Percentiles rank a stretch among this genome's conserved stretches.
These are phyloP conservation scores for Stachybotrys elegans DNA, from an alignment of 2,329 filamentous ascomycete species.

Conservation along the genomic window DNA sequence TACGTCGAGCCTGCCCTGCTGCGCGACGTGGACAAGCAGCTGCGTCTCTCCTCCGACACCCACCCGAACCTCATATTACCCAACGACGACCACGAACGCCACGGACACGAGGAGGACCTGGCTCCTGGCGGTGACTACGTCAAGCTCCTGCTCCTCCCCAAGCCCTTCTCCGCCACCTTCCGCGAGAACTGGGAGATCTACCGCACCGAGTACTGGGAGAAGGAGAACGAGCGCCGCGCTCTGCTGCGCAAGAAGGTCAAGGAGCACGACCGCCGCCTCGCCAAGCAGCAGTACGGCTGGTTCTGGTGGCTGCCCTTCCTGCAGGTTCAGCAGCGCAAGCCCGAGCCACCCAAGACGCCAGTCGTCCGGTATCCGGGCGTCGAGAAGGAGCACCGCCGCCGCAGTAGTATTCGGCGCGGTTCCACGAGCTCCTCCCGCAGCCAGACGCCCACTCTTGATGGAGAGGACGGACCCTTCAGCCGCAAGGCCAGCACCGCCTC, in stretches of 20 bases:
- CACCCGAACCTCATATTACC: slow-evolving; percentile 38
- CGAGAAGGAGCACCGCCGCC: slow-evolving; percentile 41
- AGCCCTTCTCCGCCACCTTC: slow-evolving; percentile 92
- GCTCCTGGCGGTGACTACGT: slow-evolving; percentile 87
- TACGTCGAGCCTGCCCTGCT: slow-evolving; percentile 64
- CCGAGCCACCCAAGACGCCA: slow-evolving; percentile 31
- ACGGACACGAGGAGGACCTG: slow-evolving; percentile 82
- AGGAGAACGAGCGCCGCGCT: slow-evolving; percentile 84
- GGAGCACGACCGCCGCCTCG: slow-evolving; percentile 61
- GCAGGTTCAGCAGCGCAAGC: slow-evolving; percentile 26
- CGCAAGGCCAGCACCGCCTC: slow-evolving; percentile 43
- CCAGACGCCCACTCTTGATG: slow-evolving; percentile 43
- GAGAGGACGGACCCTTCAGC: slow-evolving; percentile 32
- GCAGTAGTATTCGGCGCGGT: slow-evolving; percentile 46
- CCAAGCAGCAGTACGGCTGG: slow-evolving; percentile 65
- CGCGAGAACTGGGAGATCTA: slow-evolving; percentile 97
- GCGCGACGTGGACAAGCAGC: slow-evolving; percentile 55
- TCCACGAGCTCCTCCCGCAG: slow-evolving; percentile 48
- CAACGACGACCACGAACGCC: slow-evolving; percentile 53
- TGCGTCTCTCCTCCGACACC: slow-evolving; percentile 40
- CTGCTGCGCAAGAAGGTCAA: slow-evolving; percentile 66
- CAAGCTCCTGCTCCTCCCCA: slow-evolving; percentile 83
- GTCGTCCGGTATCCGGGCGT: slow-evolving; percentile 36
- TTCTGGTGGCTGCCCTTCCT: slow-evolving; percentile 82
- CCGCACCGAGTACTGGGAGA: slow-evolving; percentile 92